These are phyloP conservation scores for Ophiostoma sp. DNA, from an alignment of 2,329 filamentous ascomycete species.

Conservation along the genomic window DNA sequence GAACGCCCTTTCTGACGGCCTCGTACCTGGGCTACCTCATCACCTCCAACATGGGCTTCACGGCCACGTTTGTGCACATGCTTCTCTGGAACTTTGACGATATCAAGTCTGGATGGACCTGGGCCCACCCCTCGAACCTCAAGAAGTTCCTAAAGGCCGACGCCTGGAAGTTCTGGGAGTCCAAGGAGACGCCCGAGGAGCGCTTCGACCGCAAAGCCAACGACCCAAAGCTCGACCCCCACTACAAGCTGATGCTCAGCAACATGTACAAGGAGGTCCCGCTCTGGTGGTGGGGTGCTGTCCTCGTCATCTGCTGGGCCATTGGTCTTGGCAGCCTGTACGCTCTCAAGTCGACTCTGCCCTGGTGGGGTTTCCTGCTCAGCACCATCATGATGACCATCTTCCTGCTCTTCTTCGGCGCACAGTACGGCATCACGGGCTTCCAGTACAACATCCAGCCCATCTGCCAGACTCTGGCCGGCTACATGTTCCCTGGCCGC, in stretches of 20 bases:
- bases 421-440: conserved; percentile 41
- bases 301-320: conserved; percentile 39
- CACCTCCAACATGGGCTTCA: conserved; percentile 48
- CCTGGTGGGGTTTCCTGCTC: conserved; percentile 47
- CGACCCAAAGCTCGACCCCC: conserved; percentile 38
- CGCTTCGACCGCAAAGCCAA: conserved; percentile 26
- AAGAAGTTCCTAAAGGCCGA: conserved; percentile 22
- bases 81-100: conserved; percentile 30
- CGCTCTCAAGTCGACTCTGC: conserved; percentile 39
- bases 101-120: conserved; percentile 28
- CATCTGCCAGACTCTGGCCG: conserved; percentile 50
- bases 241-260: conserved; percentile 30
- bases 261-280: conserved; percentile 29
- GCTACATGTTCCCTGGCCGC: conserved; percentile 46
- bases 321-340: conserved; percentile 44
- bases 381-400: conserved; percentile 39
- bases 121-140: conserved; percentile 22
- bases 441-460: conserved; percentile 44
- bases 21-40: conserved; percentile 45
- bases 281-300: conserved; percentile 30
- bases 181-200: conserved; percentile 27
- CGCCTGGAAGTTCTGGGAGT: conserved; percentile 25
- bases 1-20: conserved; percentile 45
- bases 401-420: conserved; percentile 44
- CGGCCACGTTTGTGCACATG: conserved; percentile 47